phyloP scores from a whole-genome alignment of 2,329 filamentous ascomycete genomes.

The Aureobasidium sp. region DNA sequence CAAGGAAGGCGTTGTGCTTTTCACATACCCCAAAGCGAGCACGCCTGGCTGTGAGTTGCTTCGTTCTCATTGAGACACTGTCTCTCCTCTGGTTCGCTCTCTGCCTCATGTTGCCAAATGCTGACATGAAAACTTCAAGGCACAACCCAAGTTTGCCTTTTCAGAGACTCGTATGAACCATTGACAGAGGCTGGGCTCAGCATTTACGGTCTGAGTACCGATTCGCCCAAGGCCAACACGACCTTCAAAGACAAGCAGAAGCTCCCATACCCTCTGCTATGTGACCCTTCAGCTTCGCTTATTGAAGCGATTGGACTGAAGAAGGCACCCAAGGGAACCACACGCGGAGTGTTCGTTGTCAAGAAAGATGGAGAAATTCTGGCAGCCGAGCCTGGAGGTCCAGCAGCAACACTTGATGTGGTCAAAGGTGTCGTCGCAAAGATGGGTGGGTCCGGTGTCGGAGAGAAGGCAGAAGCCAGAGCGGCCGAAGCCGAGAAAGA shows the following conservation, averaged over 20 bases:
- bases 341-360: conserved; percentile 80
- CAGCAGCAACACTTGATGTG: conserved; percentile 66
- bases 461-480: conserved; percentile 27
- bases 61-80: conserved; percentile 12
- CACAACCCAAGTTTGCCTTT: conserved; percentile 86
- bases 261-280: conserved; percentile 79
- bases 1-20: conserved; percentile 78
- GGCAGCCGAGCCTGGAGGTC: conserved; percentile 64
- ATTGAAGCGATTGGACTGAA: conserved; percentile 84
- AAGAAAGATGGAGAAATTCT: conserved; percentile 62
- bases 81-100: not conserved
- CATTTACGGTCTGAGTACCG: conserved; percentile 84
- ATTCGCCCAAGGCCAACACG: conserved; percentile 85
- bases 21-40: conserved; percentile 91
- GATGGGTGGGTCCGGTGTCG: conserved; percentile 24
- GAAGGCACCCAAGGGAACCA: conserved; percentile 72
- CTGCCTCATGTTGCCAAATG: not conserved
- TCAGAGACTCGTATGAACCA: conserved; percentile 73
- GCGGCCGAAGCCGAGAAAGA: conserved; percentile 19
- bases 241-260: conserved; percentile 89
- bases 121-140: conserved; percentile 42
- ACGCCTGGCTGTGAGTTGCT: conserved; percentile 79
- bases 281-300: conserved; percentile 65
- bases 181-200: conserved; percentile 71
- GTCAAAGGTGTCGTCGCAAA: conserved; percentile 62